Base-by-base conservation (phyloP, 2,329 filamentous ascomycete genomes). In the Parascedosporium putredinis region DNA sequence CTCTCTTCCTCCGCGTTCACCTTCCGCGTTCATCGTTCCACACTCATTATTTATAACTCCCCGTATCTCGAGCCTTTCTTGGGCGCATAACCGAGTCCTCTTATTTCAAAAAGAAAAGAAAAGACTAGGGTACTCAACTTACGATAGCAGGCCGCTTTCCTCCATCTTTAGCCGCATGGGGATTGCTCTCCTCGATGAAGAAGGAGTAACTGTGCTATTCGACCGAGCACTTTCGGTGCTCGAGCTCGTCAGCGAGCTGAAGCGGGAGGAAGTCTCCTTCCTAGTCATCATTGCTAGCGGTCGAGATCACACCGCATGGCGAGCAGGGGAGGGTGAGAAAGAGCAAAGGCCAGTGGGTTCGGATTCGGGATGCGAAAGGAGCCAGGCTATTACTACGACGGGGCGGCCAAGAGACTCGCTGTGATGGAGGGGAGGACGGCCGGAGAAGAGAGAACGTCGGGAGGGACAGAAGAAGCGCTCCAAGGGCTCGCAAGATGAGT, bases 201-300 rank as follows among this genome's bases (percentile, higher is more conserved):
- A 66, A 50, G 73, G 73, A 65, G 74, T 80, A 56, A 81, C 69
- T 34, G 84, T 88, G 60, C 79, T 76, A 60, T 74, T 76, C 54
- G 83, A 86, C 58, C 76, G 76, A 66, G 76, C 79, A 69, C 81
- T 86, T 59, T 80, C 76, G 60, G 76, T 78, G 68, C 77, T 79
- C 56, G 77, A 76, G 73, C 78, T 81, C 68, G 79, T 79, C 56
- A 75, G 69, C 55, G 81, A 82, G 70, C 76, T 81, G 74, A 83
- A 77, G 68, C 81, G 82, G 67, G 73, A 72, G 59, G 67, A 67
- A 60, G 71, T 69, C 63, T 85, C 81, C 70, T 82, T 78, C 67
- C 75, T 78, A 68, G 81, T 78, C 83, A 87, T 86, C 67, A 68
- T 79, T 67, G 47, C 34, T 27, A 31, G 24, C 24, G 8, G 9